phyloP scores from a whole-genome alignment of 2,329 filamentous ascomycete genomes.

The Grosmannia serpens region DNA sequence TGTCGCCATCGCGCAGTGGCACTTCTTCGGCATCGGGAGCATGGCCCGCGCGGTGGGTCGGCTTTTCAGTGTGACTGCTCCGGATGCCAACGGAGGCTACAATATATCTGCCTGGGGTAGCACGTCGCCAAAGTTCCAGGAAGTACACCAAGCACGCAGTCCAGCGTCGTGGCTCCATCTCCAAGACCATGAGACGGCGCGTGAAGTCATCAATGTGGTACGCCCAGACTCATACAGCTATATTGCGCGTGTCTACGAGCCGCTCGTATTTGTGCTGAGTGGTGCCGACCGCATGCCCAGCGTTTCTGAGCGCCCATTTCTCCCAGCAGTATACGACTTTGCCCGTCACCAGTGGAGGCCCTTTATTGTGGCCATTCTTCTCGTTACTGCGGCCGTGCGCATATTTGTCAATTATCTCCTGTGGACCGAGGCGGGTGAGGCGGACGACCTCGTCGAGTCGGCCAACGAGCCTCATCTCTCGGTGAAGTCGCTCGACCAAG shows the following conservation, averaged over 20 bases:
- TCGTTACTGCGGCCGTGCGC: conserved; percentile 52
- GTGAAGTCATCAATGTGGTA: conserved; percentile 64
- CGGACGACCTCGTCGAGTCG: conserved; percentile 25
- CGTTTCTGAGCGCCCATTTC: conserved; percentile 33
- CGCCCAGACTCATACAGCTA: conserved; percentile 63
- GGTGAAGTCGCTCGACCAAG: conserved; percentile 47
- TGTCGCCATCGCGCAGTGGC: conserved; percentile 63
- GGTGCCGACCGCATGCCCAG: conserved; percentile 54
- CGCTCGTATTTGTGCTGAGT: conserved; percentile 59
- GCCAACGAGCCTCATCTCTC: conserved; percentile 37
- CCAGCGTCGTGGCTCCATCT: conserved; percentile 65
- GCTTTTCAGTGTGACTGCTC: conserved; percentile 15
- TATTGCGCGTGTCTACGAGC: conserved; percentile 62
- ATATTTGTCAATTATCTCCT: conserved; percentile 65
- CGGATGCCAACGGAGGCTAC: conserved; percentile 6
- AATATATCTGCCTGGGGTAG: conserved; percentile 14
- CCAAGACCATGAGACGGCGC: conserved; percentile 68
- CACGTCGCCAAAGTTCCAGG: conserved; percentile 35
- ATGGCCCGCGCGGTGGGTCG: conserved; percentile 24
- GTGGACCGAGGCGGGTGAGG: conserved; percentile 26
- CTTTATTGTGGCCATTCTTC: conserved; percentile 51
- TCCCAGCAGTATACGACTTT: conserved; percentile 56
- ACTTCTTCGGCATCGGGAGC: conserved; percentile 57
- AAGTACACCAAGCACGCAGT: conserved; percentile 64
- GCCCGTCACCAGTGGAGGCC: conserved; percentile 44